Conservation (phyloP, 345 rosid species). For the Passiflora organensis region DNA sequence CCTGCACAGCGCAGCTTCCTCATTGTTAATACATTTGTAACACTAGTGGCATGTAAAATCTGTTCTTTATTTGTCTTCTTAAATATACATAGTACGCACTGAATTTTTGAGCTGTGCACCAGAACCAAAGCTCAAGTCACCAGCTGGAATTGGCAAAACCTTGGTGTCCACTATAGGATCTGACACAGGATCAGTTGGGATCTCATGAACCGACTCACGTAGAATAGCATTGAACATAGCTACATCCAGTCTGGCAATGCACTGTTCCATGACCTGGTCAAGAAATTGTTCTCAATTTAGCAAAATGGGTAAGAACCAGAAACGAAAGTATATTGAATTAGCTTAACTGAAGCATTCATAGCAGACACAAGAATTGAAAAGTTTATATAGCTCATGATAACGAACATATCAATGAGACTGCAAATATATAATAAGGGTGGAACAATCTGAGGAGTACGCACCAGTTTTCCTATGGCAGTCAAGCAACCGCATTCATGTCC, state of each 20-base stretch:
- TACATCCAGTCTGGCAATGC: conserved; percentile 76
- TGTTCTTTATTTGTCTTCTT: neutral
- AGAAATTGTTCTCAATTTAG: conserved; percentile 10
- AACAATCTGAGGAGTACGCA: too few relatives aligned
- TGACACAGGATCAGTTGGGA: conserved; percentile 90
- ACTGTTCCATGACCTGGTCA: conserved; percentile 77
- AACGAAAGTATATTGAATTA: conserved; percentile 3
- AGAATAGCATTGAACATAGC: conserved; percentile 98
- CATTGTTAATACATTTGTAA: neutral
- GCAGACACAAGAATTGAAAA: neutral
- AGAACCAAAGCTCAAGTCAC: conserved; percentile 93
- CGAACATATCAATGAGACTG: neutral
- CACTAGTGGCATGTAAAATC: neutral
- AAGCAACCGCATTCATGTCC: conserved; percentile 95
- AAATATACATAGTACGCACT: conserved; percentile 31
- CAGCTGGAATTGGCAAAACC: conserved; percentile 92
- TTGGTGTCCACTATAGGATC: conserved; percentile 85
- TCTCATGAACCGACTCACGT: conserved; percentile 86
- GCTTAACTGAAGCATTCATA: conserved; percentile 4
- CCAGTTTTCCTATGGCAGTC: conserved; percentile 69
- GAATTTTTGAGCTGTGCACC: conserved; percentile 95
- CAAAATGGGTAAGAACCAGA: neutral
- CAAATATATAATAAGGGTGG: too few relatives aligned
- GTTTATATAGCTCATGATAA: neutral
- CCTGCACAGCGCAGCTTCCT: conserved; percentile 37